Percentiles rank a stretch among this genome's conserved stretches.
These are phyloP conservation scores for Trypanosoma mega DNA, from an alignment of 208 protist genomes.

Conservation along the genomic window DNA sequence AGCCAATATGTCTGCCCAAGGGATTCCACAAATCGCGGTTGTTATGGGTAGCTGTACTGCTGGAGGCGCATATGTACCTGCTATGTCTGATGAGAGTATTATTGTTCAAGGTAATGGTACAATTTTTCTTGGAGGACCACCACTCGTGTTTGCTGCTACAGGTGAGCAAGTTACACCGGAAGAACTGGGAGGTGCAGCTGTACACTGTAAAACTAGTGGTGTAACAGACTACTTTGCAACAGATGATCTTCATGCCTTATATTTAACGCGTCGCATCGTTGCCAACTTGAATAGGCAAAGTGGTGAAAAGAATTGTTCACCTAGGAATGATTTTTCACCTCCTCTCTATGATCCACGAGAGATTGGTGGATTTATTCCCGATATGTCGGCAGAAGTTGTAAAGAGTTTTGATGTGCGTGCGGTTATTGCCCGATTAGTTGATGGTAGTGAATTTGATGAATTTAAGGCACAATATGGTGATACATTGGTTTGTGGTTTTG, in stretches of 20 bases:
- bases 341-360: constrained; percentile 83
- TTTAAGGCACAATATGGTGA: constrained; percentile 94
- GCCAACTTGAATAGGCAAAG: constrained; percentile 79
- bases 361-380: constrained; percentile 91
- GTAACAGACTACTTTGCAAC: constrained; percentile 94
- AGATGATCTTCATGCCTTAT: constrained; percentile 90
- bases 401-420: constrained; percentile 89
- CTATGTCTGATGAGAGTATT: constrained; percentile 94
- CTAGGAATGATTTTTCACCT: constrained; percentile 56
- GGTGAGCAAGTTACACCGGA: constrained; percentile 93
- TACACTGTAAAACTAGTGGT: constrained; percentile 91
- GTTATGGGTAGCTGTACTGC: constrained; percentile 98
- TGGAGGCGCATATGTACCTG: constrained; percentile 95
- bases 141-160: constrained; percentile 92
- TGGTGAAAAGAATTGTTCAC: constrained; percentile 21
- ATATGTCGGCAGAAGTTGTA: constrained; percentile 69
- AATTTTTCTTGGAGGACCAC: constrained; percentile 96
- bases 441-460: constrained; percentile 94
- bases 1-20: constrained; percentile 92
- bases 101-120: constrained; percentile 94
- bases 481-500: constrained; percentile 94
- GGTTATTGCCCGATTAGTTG: constrained; percentile 92
- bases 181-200: constrained; percentile 94
- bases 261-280: constrained; percentile 82
- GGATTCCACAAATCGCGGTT: constrained; percentile 96